These are phyloP conservation scores for Trifolium subterraneum DNA, from an alignment of 306 rosid species.

Conservation along the genomic window DNA sequence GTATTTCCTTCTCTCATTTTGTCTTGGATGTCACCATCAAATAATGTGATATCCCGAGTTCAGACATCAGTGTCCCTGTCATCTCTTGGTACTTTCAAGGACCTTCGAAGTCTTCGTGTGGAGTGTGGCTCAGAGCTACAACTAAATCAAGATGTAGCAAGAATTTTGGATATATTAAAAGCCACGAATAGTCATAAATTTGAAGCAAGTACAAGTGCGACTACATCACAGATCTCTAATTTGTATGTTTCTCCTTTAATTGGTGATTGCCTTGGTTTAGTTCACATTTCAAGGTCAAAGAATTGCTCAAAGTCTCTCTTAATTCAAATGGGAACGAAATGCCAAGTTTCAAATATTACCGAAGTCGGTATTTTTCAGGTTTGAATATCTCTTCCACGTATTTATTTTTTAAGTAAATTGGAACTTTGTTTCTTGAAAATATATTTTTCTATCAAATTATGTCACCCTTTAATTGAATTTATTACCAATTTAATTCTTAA, in stretches of 20 bases:
- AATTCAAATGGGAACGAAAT: constrained; percentile 4
- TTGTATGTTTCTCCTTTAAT: neutral
- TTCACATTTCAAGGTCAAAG: neutral
- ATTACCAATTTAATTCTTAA: too few relatives aligned
- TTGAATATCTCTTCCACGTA: neutral
- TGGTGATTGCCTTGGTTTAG: neutral
- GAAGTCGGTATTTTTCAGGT: neutral
- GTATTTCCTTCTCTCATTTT: constrained; percentile 3
- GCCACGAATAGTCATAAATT: neutral
- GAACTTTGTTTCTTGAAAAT: too few relatives aligned
- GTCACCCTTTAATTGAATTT: too few relatives aligned
- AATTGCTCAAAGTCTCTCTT: neutral
- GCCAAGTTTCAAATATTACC: neutral
- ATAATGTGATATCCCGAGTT: neutral
- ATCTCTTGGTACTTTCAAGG: neutral
- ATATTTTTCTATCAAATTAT: too few relatives aligned
- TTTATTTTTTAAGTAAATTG: neutral
- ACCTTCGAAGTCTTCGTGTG: neutral
- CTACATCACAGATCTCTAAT: neutral
- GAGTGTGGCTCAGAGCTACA: neutral
- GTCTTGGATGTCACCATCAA: constrained; percentile 23
- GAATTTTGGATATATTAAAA: constrained; percentile 1
- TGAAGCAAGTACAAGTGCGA: neutral
- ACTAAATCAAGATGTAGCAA: constrained; percentile 1
- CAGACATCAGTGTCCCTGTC: neutral